Base-by-base conservation (phyloP, 805 yeast species). In the Wickerhamomyces silvicola region DNA sequence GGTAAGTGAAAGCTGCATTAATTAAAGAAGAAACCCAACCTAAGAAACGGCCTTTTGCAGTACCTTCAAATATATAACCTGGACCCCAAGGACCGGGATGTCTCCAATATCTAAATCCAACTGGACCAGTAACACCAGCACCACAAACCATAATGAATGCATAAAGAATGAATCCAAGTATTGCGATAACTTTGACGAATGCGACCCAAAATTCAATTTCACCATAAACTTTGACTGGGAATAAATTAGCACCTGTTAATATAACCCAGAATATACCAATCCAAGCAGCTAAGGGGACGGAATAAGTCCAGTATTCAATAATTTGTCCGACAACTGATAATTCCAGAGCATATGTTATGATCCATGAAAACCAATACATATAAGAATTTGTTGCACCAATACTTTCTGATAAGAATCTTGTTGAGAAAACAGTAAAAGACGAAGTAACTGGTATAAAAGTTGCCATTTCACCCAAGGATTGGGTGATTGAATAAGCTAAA, bases 41-140 rank as follows among this genome's bases (percentile, higher is more conserved):
- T 31, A 78, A 58, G 49, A 80, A 78, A 51, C 78, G 65, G 31
- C 66, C 82, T 28, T 79, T 74, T 39, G 64, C 61, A 7, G 45
- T 46, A 49, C 72, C 62, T 11, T 50, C 39, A 10, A 75, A 74
- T 22, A 70, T 56, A 22, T 70, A 67, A 31, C 84, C 85, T 29
- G 72, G 75, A 28, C 84, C 82, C 76, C 81, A 76, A 9, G 85
- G 71, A 42, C 86, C 86, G 10, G 87, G 86, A 49, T 81, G 55
- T 59, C 84, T 72, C 90, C 88, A 81, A 56, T 81, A 81, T 54
- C 85, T 68, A 67, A 81, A 81, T 10, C 88, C 88, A 24, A 81
- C 70, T 7, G 86, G 81, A 13, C 86, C 86, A 2, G 72, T 65
- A 18, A 50, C 46, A 47, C 83, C 82, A 10, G 80, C 86, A 59